Percentiles rank a stretch among this genome's conserved stretches.
These are phyloP conservation scores for Fusarium palustre DNA, from an alignment of 2,329 filamentous ascomycete genomes.

Conservation along the genomic window DNA sequence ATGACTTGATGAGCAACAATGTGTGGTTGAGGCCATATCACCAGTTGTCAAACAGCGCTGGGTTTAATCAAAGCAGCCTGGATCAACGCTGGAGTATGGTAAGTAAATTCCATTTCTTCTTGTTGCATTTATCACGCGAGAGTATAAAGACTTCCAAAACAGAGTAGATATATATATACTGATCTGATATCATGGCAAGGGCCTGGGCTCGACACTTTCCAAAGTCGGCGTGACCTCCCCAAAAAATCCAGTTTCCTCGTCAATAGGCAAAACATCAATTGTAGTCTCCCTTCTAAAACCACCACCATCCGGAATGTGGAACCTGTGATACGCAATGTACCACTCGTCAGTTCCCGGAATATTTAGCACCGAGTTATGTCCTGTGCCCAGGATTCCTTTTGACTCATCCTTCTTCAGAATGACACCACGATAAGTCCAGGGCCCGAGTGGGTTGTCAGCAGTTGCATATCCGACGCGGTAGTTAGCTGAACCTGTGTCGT, in stretches of 20 bases:
- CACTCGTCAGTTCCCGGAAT: conserved; percentile 61
- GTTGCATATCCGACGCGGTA: conserved; percentile 63
- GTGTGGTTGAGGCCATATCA: too few relatives aligned
- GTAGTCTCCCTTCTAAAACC: conserved; percentile 58
- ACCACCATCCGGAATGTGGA: conserved; percentile 58
- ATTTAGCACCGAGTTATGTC: conserved; percentile 60
- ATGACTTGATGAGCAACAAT: too few relatives aligned
- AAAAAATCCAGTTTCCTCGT: conserved; percentile 54
- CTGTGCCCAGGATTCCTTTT: conserved; percentile 59
- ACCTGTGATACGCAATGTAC: conserved; percentile 64
- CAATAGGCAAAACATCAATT: conserved; percentile 56
- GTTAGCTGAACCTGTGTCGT: conserved; percentile 59
- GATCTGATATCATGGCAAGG: not conserved
- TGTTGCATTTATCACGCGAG: not conserved
- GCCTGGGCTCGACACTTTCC: conserved; percentile 27
- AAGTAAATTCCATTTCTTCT: too few relatives aligned
- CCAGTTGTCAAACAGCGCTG: too few relatives aligned
- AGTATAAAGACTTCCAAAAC: rapidly evolving
- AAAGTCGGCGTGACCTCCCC: conserved; percentile 48
- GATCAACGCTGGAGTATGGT: too few relatives aligned
- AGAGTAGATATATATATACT: not conserved
- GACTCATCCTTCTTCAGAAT: conserved; percentile 57
- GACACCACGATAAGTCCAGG: conserved; percentile 59
- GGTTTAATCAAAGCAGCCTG: too few relatives aligned
- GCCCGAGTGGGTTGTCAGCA: conserved; percentile 50